These are phyloP conservation scores for Iberis amara DNA, from an alignment of 441 rosid species.

Conservation along the genomic window DNA sequence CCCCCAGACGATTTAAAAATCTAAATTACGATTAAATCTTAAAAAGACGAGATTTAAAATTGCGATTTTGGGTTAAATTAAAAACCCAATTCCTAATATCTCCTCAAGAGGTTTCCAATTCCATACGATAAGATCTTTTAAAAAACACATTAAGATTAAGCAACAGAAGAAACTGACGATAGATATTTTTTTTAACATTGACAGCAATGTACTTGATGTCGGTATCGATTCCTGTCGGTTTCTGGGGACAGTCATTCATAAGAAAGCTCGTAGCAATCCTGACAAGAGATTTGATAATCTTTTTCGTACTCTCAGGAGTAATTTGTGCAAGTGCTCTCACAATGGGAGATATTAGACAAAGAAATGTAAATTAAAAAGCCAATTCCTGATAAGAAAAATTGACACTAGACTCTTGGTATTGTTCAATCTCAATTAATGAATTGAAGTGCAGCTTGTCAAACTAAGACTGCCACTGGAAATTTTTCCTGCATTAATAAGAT, in stretches of 20 bases:
- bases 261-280: slow-evolving; percentile 55
- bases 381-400: no score
- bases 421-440: slow-evolving; percentile 70
- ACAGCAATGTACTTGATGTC: slow-evolving; percentile 66
- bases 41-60: no score
- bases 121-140: slow-evolving; percentile 57
- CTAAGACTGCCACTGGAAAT: slow-evolving; percentile 76
- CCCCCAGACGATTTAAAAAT: no score
- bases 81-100: no score
- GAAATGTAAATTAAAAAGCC: slow-evolving; percentile 42
- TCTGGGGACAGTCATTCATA: slow-evolving; percentile 83
- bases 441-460: slow-evolving; percentile 92
- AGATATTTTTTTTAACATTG: slow-evolving; percentile 3
- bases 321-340: slow-evolving; percentile 79
- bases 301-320: slow-evolving; percentile 77
- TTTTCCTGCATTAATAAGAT: slow-evolving; percentile 45
- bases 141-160: not conserved
- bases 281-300: slow-evolving; percentile 61
- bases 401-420: slow-evolving; percentile 75
- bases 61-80: no score
- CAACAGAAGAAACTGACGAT: not conserved
- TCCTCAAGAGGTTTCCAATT: slow-evolving; percentile 86
- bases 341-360: slow-evolving; percentile 75
- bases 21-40: no score
- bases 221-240: slow-evolving; percentile 70